Evolutionary conservation across 108 stramenopile species (phyloP), one percentile per base, ranked within the genome.

Genomic region (Seminavis robusta): DNA sequence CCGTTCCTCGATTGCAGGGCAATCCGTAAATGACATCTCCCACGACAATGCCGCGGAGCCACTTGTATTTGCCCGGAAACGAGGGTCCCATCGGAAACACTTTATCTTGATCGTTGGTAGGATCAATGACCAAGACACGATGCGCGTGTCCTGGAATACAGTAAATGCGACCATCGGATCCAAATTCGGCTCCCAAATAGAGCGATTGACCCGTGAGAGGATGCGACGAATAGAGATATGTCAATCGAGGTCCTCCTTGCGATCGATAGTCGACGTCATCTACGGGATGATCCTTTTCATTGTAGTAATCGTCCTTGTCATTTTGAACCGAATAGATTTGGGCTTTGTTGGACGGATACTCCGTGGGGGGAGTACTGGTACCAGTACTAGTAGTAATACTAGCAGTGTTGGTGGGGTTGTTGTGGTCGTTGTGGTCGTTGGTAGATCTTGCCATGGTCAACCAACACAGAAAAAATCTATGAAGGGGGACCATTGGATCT

Each of bases 111-210:
- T 85, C 74, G 10, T 76, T 52, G 1, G 32, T 32, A 8, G 85
- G 76, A 39, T 89, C 74, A 42, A 94, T 81, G 15, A 54, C 56
- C 25, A 94, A 44, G 5, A 94, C 93, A 29, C 74, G 52, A 24
- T 15, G 33, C 8, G 71, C 69, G 49, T 87, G 83, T 29, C 90
- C 89, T 1, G 94, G 94, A 56, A 95, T 93, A 44, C 77, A 86
- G 56, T 89, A 95, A 32, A 95, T 83, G 21, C 76, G 78, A 0
- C 65, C 67, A 63, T 91, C 84, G 21, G 52, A 54, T 0, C 81
- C 85, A 33, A 81, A 68, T 57, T 92, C 90, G 8, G 82, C 90
- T 1, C 90, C 90, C 39, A 92, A 50, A 65, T 71, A 92, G 9
- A 87, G 44, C 8, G 86, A 67, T 42, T 79, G 77, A 3, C 82